These are phyloP conservation scores for Phytophthora ohioensis DNA, from an alignment of 352 stramenopile species.

Conservation along the genomic window DNA sequence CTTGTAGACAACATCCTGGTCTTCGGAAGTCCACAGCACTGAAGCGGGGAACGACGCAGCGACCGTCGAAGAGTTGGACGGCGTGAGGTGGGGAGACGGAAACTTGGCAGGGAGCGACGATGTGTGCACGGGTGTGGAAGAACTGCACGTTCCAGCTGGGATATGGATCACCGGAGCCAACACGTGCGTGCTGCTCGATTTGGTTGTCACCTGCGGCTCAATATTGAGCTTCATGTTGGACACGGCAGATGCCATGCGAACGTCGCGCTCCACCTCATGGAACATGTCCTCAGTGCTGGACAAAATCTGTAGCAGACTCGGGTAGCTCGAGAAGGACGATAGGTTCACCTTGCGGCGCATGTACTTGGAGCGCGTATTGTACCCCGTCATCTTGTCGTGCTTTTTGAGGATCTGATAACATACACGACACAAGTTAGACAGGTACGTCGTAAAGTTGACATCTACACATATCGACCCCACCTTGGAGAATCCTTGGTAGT, in stretches of 20 bases:
- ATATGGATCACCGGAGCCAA: conserved; percentile 35
- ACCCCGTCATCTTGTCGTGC: conserved; percentile 88
- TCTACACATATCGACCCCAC: conserved; percentile 24
- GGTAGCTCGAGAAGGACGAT: conserved; percentile 82
- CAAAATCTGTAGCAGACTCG: conserved; percentile 74
- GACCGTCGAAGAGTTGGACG: conserved; percentile 46
- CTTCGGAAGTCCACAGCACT: conserved; percentile 54
- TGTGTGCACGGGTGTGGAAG: conserved; percentile 42
- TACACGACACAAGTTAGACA: background rate
- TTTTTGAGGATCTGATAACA: conserved; percentile 79
- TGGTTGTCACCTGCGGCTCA: conserved; percentile 24
- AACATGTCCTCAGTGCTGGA: conserved; percentile 87
- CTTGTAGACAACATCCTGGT: conserved; percentile 30
- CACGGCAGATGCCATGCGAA: conserved; percentile 56
- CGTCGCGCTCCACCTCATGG: conserved; percentile 71
- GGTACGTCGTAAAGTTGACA: background rate
- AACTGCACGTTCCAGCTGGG: conserved; percentile 15
- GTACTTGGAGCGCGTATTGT: conserved; percentile 88
- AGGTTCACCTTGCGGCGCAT: conserved; percentile 86
- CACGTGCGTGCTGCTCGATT: conserved; percentile 11
- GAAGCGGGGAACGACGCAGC: conserved; percentile 60
- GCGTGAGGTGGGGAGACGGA: conserved; percentile 53
- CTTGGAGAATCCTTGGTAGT: conserved; percentile 90
- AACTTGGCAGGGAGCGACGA: conserved; percentile 37
- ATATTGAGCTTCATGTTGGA: conserved; percentile 70